Evolutionary conservation across 2,329 filamentous ascomycete genomes (phyloP), one percentile per base, ranked within the genome.

Genomic region (Sporothrix euskadiensis): DNA sequence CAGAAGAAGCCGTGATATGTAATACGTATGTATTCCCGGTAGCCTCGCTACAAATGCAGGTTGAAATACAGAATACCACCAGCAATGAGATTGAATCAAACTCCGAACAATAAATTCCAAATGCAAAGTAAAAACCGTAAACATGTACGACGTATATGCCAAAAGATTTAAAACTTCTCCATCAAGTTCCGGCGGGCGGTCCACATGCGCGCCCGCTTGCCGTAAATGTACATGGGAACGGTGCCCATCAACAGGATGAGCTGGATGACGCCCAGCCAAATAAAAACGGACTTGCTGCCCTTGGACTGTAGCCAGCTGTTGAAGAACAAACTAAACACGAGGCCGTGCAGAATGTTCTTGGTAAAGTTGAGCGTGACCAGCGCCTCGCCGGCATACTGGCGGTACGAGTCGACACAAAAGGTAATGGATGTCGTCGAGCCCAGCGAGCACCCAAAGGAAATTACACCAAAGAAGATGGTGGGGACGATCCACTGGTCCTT

Each of bases 131-230:
- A 54, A 22, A 54, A 54, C 35, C 3, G 32, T 16, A 16, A 59
- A 26, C 26, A 2, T 26, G 26, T 26, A 26, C 26, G 26, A 26
- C 26, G 26, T 32, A 56, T 52, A 52, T 1, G 14, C 47, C 47
- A 52, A 16, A 52, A 19, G 16, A 1, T 6, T 14, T 73, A 73
- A 49, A 73, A 39, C 6, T 70, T 73, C 54, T 73, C 71, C 63
- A 73, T 69, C 54, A 73, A 10, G 65, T 92, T 94, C 86, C 87
- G 92, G 75, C 92, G 85, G 12, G 94, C 93, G 0, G 94, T 98
- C 95, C 94, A 98, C 93, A 98, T 97, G 22, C 95, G 86, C 19
- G 91, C 90, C 73, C 94, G 85, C 85, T 98, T 98, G 22, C 95
- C 95, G 79, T 89, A 98, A 26, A 98, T 92, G 80, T 96, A 98